A percentile compares a stretch with the other conserved stretches of the same genome.
Conservation (phyloP, 495 filamentous ascomycete species). For the Talaromyces nanjingensis region DNA sequence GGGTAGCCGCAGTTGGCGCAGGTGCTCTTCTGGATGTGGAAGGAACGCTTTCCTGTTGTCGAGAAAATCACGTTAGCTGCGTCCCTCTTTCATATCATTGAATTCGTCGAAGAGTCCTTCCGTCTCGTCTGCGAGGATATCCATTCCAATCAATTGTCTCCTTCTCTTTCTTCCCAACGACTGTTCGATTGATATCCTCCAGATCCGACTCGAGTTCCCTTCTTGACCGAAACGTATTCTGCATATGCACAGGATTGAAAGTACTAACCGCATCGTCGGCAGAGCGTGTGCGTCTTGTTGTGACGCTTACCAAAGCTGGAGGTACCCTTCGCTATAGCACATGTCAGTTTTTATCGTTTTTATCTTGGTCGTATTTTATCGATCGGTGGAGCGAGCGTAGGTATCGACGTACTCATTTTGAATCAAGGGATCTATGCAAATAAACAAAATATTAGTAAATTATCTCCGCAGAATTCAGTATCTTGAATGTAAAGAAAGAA, state of each 20-base stretch:
- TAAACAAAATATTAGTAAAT: conserved; percentile 9
- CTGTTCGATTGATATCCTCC: neutral
- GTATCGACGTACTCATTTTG: conserved; percentile 57
- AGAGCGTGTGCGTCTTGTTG: conserved; percentile 99
- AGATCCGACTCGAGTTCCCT: neutral
- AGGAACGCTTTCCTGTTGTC: conserved; percentile 75
- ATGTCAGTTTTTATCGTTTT: conserved; percentile 32
- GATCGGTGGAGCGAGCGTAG: neutral
- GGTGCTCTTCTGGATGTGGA: conserved; percentile 99
- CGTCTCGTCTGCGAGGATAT: neutral
- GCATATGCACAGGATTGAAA: neutral
- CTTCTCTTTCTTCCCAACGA: neutral
- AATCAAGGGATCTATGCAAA: conserved; percentile 48
- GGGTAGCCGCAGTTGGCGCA: conserved; percentile 98
- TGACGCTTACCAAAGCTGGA: conserved; percentile 97
- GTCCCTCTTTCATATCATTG: too few relatives aligned
- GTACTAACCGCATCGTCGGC: conserved; percentile 96
- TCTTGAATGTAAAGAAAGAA: conserved; percentile 4
- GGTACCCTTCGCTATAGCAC: conserved; percentile 75
- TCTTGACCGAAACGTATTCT: neutral
- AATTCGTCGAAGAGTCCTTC: neutral
- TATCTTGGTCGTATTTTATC: neutral
- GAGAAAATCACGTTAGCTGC: conserved; percentile 15
- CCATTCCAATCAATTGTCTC: neutral
- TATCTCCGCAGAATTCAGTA: too few relatives aligned